Evolutionary conservation across 352 stramenopile species (phyloP), one percentile per base, ranked within the genome.

Genomic region (Globisporangium canariense): DNA sequence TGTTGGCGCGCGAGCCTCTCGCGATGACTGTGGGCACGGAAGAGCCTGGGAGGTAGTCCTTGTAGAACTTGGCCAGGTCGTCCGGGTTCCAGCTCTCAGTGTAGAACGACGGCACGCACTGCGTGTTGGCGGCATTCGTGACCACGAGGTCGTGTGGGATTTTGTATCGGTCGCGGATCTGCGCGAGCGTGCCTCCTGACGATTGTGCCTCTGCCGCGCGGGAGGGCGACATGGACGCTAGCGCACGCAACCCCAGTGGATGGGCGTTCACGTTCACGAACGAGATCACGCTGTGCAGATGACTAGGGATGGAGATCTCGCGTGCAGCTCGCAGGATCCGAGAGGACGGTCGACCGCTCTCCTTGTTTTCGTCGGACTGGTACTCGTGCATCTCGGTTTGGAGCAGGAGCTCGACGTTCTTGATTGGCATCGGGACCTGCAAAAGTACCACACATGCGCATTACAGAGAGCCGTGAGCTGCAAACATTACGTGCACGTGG

Each of bases 81-180:
- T 67, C 58, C 0, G 71, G 74, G 46, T 70, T 81, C 60, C 78
- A 95, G 7, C 70, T 76, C 53, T 95, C 87, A 4, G 77, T 65
- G 72, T 92, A 95, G 56, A 95, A 95, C 16, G 86, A 92, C 32
- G 87, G 80, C 9, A 92, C 65, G 9, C 69, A 74, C 64, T 95
- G 87, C 16, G 73, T 67, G 52, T 85, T 93, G 45, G 53, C 74
- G 3, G 71, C 52, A 40, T 95, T 94, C 11, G 80, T 89, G 36
- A 81, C 80, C 18, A 89, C 75, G 9, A 93, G 75, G 16, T 89
- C 67, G 43, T 79, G 68, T 3, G 87, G 81, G 28, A 95, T 92
- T 25, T 70, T 67, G 61, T 95, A 95, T 8, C 72, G 73, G 2
- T 73, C 58, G 11, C 83, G 83, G 68, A 95, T 75, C 11, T 70